Evolutionary conservation across 1,139 yeast genomes (phyloP).

Genomic region (Kazachstania sp.): DNA sequence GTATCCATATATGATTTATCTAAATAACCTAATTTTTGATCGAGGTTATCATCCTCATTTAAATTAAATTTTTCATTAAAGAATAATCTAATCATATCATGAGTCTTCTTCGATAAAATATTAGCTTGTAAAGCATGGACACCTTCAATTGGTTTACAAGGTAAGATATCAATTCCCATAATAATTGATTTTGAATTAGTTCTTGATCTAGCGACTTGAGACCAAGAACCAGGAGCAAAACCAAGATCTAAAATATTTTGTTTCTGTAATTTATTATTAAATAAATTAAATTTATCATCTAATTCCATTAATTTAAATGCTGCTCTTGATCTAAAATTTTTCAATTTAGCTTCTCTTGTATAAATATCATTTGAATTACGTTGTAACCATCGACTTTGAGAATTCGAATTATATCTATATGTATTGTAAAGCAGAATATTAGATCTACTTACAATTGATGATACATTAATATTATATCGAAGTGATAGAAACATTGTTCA

Average conservation of each 20-base stretch:
- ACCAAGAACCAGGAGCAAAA: conserved; percentile 96
- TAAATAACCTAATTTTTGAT: conserved; percentile 24
- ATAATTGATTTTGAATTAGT: conserved; percentile 55
- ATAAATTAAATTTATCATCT: conserved; percentile 52
- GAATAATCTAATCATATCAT: conserved; percentile 53
- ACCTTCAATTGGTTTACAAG: conserved; percentile 71
- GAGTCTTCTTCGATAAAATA: conserved; percentile 60
- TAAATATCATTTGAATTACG: conserved; percentile 60
- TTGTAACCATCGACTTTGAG: conserved; percentile 49
- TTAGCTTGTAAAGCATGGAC: conserved; percentile 81
- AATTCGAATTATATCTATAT: conserved; percentile 7
- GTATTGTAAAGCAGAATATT: no score
- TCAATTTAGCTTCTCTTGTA: conserved; percentile 55
- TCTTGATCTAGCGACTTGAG: conserved; percentile 62
- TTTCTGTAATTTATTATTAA: conserved; percentile 34
- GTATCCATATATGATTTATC: conserved; percentile 15
- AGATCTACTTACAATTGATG: no score
- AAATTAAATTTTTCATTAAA: conserved; percentile 33
- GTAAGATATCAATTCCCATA: conserved; percentile 78
- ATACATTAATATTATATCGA: no score
- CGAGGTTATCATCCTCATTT: conserved; percentile 19
- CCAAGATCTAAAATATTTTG: conserved; percentile 79
- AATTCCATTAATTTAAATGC: conserved; percentile 77
- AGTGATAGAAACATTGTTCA: no score
- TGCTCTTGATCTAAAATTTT: conserved; percentile 71